Conservation (phyloP, 208 protist species). For the Trypanosoma theileri region DNA sequence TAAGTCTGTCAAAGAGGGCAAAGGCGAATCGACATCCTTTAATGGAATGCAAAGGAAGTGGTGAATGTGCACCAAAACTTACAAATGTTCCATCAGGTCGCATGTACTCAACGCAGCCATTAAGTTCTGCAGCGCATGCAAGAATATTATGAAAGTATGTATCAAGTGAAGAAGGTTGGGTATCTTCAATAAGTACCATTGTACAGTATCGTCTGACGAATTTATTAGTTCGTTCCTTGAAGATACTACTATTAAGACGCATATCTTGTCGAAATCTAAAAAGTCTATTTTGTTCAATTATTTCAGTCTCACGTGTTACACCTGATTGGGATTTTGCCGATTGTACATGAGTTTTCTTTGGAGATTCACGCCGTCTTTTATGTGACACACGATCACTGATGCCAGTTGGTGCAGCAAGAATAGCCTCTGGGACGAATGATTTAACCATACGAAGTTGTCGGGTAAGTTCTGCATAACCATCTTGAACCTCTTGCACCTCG, state of each 20-base stretch:
- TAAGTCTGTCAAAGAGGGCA: constrained; percentile 41
- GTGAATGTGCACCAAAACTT: constrained; percentile 67
- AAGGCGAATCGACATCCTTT: constrained; percentile 64
- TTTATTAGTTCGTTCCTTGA: constrained; percentile 62
- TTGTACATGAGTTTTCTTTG: background rate
- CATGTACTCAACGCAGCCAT: constrained; percentile 57
- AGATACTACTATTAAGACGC: constrained; percentile 64
- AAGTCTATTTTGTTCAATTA: background rate
- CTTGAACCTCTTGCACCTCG: constrained; percentile 12
- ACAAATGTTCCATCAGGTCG: constrained; percentile 52
- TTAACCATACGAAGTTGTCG: constrained; percentile 16
- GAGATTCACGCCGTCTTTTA: background rate
- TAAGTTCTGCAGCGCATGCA: constrained; percentile 21
- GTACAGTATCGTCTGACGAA: constrained; percentile 49
- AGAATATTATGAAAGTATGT: constrained; percentile 15
- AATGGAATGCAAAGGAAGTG: constrained; percentile 53
- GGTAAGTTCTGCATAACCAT: constrained; percentile 21
- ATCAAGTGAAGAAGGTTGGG: constrained; percentile 14
- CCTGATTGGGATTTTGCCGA: background rate
- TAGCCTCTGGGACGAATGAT: constrained; percentile 23
- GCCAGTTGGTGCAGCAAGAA: constrained; percentile 7
- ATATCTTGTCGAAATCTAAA: constrained; percentile 33
- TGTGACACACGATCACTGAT: background rate
- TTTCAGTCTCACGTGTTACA: background rate
- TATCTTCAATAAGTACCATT: constrained; percentile 59